Base-by-base conservation (phyloP, 257 asterid genomes). In the Verbascum thapsus region DNA sequence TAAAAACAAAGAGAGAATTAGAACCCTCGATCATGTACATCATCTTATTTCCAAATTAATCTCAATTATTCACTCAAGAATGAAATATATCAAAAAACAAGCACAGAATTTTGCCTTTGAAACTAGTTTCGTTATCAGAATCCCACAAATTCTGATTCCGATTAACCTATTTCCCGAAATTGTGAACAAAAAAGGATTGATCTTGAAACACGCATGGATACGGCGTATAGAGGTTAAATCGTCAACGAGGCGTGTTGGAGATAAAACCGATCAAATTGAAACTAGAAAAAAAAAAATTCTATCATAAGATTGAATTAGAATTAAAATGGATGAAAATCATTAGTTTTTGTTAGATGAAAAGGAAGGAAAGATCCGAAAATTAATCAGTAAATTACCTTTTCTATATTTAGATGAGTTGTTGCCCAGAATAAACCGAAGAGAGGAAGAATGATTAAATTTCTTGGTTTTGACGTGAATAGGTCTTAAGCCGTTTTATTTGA, bases 401-500 rank as follows among this genome's bases (percentile, higher is more conserved):
- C 65, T n/a, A n/a, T n/a, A n/a, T n/a, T n/a, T n/a, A 61, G 47
- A 64, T 15, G 39, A 64, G 16, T 20, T 6, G 61, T 48, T 13
- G 11, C 1, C 53, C 63, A 12, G 23, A 55, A 54, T 45, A 26
- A 45, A 42, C 9, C 59, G 6, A 9, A 50, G 59, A 61, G 26
- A 69, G 12, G 61, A 26, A 4, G 6, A 23, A 10, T 3, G 23
- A 6, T n/a, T n/a, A n/a, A n/a, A n/a, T 13, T 13, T 12, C 3
- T 16, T 0, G 35, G 44, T 11, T 7, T 44, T 30, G 61, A 15
- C 10, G 58, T 55, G 23, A 60, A 53, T 35, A 58, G 10, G 63
- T 4, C 19, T 22, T 8, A 8, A 53, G 58, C 64, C 64, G 47
- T 73, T 63, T 73, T 53, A 61, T 63, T 69, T 53, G 60, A 54